Evolutionary conservation across 495 filamentous ascomycete species (phyloP), one percentile per base, ranked within the genome.

Genomic region (Parachaetomium inaequale): DNA sequence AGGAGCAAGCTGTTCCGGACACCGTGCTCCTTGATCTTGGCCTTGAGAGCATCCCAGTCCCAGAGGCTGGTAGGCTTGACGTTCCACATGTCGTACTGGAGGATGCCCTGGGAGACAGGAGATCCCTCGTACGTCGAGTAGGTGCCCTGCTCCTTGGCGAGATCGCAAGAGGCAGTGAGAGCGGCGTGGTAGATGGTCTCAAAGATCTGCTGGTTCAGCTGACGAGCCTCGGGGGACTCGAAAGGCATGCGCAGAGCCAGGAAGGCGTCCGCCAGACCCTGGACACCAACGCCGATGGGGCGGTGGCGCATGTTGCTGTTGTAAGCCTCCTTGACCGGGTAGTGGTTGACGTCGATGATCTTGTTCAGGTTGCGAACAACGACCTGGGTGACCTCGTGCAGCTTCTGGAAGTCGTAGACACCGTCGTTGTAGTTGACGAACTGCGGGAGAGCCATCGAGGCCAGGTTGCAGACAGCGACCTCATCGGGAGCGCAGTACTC

Each of bases 11-110:
- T 92, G 86, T 98, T 98, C 72, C 92, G 90, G 32, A 98, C 84
- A 76, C 94, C 94, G 66, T 92, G 84, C 78, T 95, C 83, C 66
- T 90, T 89, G 66, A 98, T 96, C 72, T 93, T 81, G 59, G 84
- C 88, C 82, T 97, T 97, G 69, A 98, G 82, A 6, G 85, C 73
- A 66, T 84, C 83, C 94, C 94, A 98, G 74, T 98, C 94, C 94
- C 94, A 98, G 31, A 98, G 89, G 66, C 91, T 88, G 55, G 87
- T 92, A 2, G 94, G 94, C 14, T 85, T 95, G 53, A 95, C 88
- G 68, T 90, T 87, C 94, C 94, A 98, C 93, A 98, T 95, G 76
- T 98, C 94, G 71, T 93, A 98, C 76, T 98, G 94, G 40, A 98
- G 89, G 70, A 94, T 91, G 54, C 94, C 94, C 77, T 98, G 86